Conservation (phyloP, 2,329 filamentous ascomycete genomes). For the Colletotrichum liriopes region DNA sequence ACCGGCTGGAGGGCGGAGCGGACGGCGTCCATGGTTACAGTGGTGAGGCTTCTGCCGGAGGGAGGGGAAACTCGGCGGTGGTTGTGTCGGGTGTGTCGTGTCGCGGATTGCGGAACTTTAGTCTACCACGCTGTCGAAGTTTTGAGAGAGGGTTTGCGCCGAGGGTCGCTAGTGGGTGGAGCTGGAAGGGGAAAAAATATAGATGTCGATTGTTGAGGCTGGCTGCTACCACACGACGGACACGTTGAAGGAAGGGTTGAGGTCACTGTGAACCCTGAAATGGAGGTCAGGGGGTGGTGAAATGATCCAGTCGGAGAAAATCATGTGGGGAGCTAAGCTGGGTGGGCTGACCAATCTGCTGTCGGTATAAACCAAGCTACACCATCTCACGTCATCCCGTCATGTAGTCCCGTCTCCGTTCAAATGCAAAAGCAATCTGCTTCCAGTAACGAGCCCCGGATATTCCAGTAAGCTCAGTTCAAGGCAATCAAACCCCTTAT, state of each 20-base stretch:
- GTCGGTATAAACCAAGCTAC: not conserved
- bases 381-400: constrained; percentile 9
- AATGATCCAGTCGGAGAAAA: constrained; percentile 38
- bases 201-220: constrained; percentile 33
- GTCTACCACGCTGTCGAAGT: not conserved
- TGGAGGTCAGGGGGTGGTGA: constrained; percentile 15
- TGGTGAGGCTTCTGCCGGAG: constrained; percentile 11
- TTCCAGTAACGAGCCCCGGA: not conserved
- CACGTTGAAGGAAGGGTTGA: constrained; percentile 43
- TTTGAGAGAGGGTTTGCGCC: not conserved
- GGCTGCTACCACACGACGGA: constrained; percentile 28
- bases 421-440: not conserved
- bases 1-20: constrained; percentile 77
- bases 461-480: not conserved
- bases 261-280: constrained; percentile 42
- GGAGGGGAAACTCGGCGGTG: not conserved
- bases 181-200: constrained; percentile 13
- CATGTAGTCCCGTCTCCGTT: not conserved
- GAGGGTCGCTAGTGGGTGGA: not conserved
- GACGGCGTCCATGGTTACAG: constrained; percentile 70
- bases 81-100: not conserved
- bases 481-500: not conserved
- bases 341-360: constrained; percentile 9
- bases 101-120: constrained; percentile 8
- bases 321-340: constrained; percentile 27